Evolutionary conservation across 2,329 filamentous ascomycete species (phyloP).

Genomic region (Gnomoniopsis sp.): DNA sequence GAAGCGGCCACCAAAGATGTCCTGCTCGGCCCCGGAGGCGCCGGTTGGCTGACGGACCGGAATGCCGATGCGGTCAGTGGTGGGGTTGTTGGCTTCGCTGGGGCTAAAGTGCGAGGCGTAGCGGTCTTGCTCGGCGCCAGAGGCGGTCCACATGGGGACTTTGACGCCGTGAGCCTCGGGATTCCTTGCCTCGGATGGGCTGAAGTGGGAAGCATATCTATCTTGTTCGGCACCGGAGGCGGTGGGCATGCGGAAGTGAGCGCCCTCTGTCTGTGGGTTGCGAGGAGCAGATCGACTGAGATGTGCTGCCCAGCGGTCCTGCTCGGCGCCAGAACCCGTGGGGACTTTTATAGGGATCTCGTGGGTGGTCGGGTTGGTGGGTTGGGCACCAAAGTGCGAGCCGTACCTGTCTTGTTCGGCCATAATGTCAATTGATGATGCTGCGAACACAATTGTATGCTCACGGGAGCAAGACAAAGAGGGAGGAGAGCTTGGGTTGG

Average conservation of each 20-base stretch:
- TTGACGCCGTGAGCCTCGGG: slow-evolving; percentile 19
- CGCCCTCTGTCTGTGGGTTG: slow-evolving; percentile 8
- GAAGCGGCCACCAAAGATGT: slow-evolving; percentile 17
- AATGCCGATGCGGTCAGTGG: slow-evolving; percentile 4
- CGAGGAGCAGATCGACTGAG: slow-evolving; percentile 19
- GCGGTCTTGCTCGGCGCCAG: slow-evolving; percentile 22
- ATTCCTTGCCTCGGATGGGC: slow-evolving; percentile 12
- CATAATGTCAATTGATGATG: slow-evolving; percentile 12
- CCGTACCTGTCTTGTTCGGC: slow-evolving; percentile 20
- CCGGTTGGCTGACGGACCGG: slow-evolving; percentile 11
- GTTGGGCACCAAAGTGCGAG: slow-evolving; percentile 8
- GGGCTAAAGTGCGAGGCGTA: slow-evolving; percentile 17
- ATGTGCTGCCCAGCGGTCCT: slow-evolving; percentile 21
- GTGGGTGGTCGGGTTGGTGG: slow-evolving; percentile 3
- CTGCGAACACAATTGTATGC: not conserved
- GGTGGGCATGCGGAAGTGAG: slow-evolving; percentile 8
- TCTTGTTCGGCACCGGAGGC: slow-evolving; percentile 15
- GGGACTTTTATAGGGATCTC: slow-evolving; percentile 7
- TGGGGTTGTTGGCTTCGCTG: slow-evolving; percentile 16
- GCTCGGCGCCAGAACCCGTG: slow-evolving; percentile 19
- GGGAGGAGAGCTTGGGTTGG: not conserved
- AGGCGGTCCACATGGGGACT: slow-evolving; percentile 16
- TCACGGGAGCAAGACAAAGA: not conserved
- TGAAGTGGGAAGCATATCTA: slow-evolving; percentile 13
- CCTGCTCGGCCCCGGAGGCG: slow-evolving; percentile 4